phyloP scores from a whole-genome alignment of 1,284 basidiomycete genomes.

The Cryptococcus sp. region DNA sequence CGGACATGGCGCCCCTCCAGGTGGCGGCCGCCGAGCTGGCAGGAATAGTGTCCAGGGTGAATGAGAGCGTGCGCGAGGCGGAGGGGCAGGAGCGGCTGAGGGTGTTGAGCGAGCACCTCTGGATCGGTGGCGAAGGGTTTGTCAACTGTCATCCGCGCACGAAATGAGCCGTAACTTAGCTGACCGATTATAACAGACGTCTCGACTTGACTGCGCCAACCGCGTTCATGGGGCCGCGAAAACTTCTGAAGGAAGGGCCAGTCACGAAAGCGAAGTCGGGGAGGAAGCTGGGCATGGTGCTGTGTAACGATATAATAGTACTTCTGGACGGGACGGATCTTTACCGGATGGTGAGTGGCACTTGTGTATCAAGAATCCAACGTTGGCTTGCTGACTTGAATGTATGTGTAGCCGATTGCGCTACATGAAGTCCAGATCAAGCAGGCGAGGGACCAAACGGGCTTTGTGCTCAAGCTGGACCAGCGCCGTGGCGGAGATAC shows the following conservation, averaged over 20 bases:
- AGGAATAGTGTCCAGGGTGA: conserved; percentile 71
- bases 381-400: conserved; percentile 61
- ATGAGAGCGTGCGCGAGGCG: conserved; percentile 82
- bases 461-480: conserved; percentile 61
- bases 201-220: conserved; percentile 89
- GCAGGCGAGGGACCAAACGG: conserved; percentile 57
- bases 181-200: conserved; percentile 53
- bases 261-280: conserved; percentile 80
- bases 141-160: conserved; percentile 24
- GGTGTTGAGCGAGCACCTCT: conserved; percentile 70
- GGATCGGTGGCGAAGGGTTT: conserved; percentile 75
- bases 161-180: too few relatives aligned
- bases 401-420: conserved; percentile 35
- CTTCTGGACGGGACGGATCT: conserved; percentile 68
- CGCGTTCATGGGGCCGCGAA: conserved; percentile 68
- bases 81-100: conserved; percentile 71
- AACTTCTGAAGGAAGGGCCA: conserved; percentile 72
- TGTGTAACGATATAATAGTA: conserved; percentile 77
- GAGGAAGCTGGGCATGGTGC: conserved; percentile 67
- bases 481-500: conserved; percentile 72
- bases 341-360: conserved; percentile 71
- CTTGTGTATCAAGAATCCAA: conserved; percentile 51
- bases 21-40: conserved; percentile 65
- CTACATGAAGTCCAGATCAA: conserved; percentile 42
- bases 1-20: conserved; percentile 56